phyloP scores from a whole-genome alignment of 768 basidiomycete genomes.

The Psilocybe sp. region DNA sequence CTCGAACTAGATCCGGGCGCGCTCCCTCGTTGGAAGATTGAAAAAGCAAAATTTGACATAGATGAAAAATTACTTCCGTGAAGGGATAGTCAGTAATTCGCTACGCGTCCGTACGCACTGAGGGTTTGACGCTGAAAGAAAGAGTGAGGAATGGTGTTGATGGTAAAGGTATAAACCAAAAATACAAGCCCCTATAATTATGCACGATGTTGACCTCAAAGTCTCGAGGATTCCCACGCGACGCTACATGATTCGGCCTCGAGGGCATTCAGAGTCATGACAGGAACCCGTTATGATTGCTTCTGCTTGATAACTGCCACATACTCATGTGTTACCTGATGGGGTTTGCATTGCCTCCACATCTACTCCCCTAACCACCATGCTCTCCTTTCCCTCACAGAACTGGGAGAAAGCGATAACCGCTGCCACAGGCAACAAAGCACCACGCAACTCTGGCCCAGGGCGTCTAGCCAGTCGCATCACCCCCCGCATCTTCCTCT shows the following conservation, averaged over 20 bases:
- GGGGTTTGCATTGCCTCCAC: background rate
- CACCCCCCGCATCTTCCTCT: slow-evolving; percentile 55
- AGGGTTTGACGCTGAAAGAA: too few relatives aligned
- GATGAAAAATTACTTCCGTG: background rate
- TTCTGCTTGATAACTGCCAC: background rate
- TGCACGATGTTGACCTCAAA: too few relatives aligned
- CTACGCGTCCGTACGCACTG: too few relatives aligned
- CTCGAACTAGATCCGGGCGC: background rate
- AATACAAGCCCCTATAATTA: too few relatives aligned
- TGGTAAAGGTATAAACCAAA: too few relatives aligned
- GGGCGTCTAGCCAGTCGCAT: slow-evolving; percentile 35
- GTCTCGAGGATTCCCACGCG: too few relatives aligned
- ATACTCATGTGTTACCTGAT: background rate
- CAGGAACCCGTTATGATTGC: background rate
- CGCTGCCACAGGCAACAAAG: slow-evolving; percentile 7
- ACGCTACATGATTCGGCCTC: too few relatives aligned
- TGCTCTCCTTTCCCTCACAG: slow-evolving; percentile 33
- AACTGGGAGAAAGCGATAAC: slow-evolving; percentile 24
- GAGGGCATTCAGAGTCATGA: too few relatives aligned
- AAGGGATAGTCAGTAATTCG: too few relatives aligned
- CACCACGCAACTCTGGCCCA: slow-evolving; percentile 7
- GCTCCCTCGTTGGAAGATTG: background rate
- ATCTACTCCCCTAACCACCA: slow-evolving; percentile 7
- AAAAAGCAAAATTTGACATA: background rate
- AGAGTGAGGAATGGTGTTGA: too few relatives aligned